Evolutionary conservation across 805 yeast species (phyloP).

Genomic region (Spathaspora hagerdaliae): DNA sequence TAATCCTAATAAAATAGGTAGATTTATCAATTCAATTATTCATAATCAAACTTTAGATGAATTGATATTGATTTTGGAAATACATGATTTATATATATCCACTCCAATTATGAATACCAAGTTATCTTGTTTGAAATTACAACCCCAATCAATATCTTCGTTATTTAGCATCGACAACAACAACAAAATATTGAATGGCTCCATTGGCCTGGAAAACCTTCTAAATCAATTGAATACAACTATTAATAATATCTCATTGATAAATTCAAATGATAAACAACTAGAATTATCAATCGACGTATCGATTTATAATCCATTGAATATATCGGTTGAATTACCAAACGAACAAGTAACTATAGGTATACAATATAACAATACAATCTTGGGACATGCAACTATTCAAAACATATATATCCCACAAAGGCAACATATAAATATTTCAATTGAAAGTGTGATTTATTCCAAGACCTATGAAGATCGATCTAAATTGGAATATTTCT

Average conservation of each 20-base stretch:
- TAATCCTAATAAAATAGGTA: conserved; percentile 12
- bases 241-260: conserved; percentile 15
- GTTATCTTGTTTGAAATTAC: neutral
- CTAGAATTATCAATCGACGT: conserved; percentile 26
- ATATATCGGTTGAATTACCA: conserved; percentile 18
- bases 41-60: neutral
- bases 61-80: conserved; percentile 7
- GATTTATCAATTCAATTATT: conserved; percentile 8
- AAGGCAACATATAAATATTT: conserved; percentile 9
- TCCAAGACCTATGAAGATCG: conserved; percentile 4
- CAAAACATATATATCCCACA: conserved; percentile 17
- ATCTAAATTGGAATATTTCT: conserved; percentile 12
- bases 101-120: conserved; percentile 6
- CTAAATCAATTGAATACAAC: conserved; percentile 9
- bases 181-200: neutral
- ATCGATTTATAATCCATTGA: conserved; percentile 30
- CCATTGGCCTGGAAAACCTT: neutral
- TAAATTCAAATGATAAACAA: conserved; percentile 19
- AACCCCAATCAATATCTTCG: neutral
- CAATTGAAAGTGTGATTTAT: conserved; percentile 1
- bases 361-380: conserved; percentile 27
- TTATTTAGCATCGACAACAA: neutral
- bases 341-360: conserved; percentile 22
- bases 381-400: conserved; percentile 27
- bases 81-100: conserved; percentile 10